phyloP scores from a whole-genome alignment of 805 yeast genomes.

The Kockiozyma suomiensis region DNA sequence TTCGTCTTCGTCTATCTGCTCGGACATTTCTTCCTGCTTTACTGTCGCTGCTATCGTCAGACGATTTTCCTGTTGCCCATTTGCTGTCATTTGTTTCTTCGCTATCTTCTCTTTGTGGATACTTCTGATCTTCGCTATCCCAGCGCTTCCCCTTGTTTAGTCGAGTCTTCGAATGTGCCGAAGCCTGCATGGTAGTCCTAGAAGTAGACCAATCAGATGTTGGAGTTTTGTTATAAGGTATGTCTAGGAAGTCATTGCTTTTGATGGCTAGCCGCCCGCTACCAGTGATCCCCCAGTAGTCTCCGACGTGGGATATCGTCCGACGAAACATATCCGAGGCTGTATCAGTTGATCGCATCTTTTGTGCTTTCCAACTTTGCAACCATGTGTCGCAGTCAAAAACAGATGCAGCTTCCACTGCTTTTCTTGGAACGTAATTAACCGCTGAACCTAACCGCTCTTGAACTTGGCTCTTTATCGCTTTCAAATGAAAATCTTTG shows the following conservation, averaged over 20 bases:
- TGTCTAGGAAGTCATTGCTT: background rate
- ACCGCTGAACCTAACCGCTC: constrained; percentile 7
- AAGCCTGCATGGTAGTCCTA: no score
- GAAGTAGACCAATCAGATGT: background rate
- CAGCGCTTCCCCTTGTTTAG: background rate
- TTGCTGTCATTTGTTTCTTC: background rate
- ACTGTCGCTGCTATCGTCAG: background rate
- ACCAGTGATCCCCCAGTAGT: constrained; percentile 10
- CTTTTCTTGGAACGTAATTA: constrained; percentile 13
- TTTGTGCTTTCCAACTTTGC: constrained; percentile 1
- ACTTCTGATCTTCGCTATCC: background rate
- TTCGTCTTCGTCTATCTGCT: background rate
- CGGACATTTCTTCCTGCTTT: background rate
- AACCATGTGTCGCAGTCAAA: constrained; percentile 16
- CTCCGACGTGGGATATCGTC: background rate
- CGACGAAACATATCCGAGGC: background rate
- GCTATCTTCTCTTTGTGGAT: background rate
- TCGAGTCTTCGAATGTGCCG: background rate
- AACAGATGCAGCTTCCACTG: background rate
- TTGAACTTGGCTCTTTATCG: constrained; percentile 4
- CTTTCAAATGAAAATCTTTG: constrained; percentile 21
- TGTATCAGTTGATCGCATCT: background rate
- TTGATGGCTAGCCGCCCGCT: background rate
- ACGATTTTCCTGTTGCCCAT: no score
- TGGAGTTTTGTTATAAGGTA: background rate